Percentiles rank a stretch among this genome's conserved stretches.
phyloP scores from a whole-genome alignment of 441 rosid genomes.

The Syzygium syzygioides region DNA sequence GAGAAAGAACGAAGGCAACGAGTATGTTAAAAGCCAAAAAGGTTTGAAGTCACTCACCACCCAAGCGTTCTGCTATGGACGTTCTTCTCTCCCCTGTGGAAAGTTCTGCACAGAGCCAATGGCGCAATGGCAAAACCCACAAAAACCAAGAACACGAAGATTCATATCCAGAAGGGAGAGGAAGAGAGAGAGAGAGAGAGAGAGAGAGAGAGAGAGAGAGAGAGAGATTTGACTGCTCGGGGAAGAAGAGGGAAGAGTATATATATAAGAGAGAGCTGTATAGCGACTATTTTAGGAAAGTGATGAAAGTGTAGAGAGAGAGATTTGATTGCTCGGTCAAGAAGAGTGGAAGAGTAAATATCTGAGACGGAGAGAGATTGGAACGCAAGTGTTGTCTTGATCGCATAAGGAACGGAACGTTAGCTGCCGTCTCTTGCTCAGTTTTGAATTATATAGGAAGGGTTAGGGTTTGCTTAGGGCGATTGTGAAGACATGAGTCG shows the following conservation, averaged over 20 bases:
- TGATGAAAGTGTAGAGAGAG: not conserved
- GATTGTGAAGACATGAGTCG: not conserved
- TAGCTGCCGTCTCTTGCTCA: not conserved
- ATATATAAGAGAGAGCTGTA: not conserved
- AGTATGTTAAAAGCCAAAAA: not conserved
- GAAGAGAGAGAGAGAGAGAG: too few species aligned
- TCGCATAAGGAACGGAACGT: not conserved
- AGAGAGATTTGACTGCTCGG: not conserved
- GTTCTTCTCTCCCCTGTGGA: not conserved
- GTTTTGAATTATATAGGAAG: not conserved
- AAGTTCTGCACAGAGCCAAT: not conserved
- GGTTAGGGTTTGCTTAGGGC: not conserved
- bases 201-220: not conserved
- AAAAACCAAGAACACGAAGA: not conserved
- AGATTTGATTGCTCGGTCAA: not conserved
- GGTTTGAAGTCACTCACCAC: not conserved
- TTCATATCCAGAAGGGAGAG: not conserved
- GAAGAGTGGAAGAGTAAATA: not conserved
- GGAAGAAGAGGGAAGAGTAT: not conserved
- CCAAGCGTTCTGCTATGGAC: not conserved
- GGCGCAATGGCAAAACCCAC: not conserved
- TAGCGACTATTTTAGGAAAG: too few species aligned
- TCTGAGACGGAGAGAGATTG: not conserved
- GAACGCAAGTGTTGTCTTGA: not conserved
- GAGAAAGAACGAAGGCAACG: not conserved